Base-by-base conservation (phyloP, 1,139 yeast genomes). In the Pneumocystis wakefieldiae region DNA sequence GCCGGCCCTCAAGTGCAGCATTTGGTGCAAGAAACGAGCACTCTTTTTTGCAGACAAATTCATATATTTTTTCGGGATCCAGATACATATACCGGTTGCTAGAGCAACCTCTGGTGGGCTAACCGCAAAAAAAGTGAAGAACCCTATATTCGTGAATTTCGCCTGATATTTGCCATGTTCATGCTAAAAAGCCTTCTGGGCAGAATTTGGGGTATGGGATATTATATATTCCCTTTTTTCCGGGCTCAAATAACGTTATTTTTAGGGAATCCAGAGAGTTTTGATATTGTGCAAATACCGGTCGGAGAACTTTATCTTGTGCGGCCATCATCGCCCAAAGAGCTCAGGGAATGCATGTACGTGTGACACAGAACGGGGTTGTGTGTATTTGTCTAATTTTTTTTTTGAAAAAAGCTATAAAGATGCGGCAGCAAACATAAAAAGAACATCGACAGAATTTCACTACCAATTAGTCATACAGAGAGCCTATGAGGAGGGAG, bases 281-380 rank as follows among this genome's bases (percentile, higher is more conserved):
- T 85, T 70, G 95, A 86, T 68, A 75, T 88, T 60, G 83, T 84
- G 15, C 79, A 81, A 71, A 80, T 92, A 62, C 89, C 96, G 1
- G 81, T 86, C 0, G 98, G 97, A 7, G 86, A 84, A 73, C 78
- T 92, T 63, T 87, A 80, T 71, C 77, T 91, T 61, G 80, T 87
- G 36, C 78, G 97, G 61, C 87, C 88, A 8, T 80, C 79, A 17
- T 86, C 95, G 7, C 96, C 96, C 15, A 88, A 88, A 72, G 92
- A 96, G 2, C 90, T 84, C 37, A 78, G 84, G 59, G 97, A 92
- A 73, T 90, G 96, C 72, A 78, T 92, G 58, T 85, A 82, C 32
- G 71, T 66, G n/a, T 60, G 62, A 19, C 62, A 60, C 24, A 41
- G 36, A 35, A 60, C 57, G 19, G 53, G 59, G 24, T 15, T 57